Evolutionary conservation across 2,329 filamentous ascomycete genomes (phyloP).

Genomic region (Penicillium brevicompactum): DNA sequence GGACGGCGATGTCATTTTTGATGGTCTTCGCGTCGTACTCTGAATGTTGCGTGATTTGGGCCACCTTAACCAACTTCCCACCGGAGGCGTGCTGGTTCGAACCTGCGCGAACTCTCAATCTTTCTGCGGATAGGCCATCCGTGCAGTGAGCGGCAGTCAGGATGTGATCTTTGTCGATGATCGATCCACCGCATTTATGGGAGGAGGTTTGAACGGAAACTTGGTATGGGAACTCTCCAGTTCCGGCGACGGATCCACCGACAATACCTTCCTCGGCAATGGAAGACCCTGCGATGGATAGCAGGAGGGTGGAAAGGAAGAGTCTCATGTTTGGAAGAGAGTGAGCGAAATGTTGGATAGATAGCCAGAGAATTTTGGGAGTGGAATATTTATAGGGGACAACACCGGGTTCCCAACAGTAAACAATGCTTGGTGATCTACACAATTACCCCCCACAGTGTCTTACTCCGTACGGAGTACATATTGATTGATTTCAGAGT

Average conservation of each 20-base stretch:
- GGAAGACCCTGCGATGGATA: background rate
- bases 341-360: too few species aligned
- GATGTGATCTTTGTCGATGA: background rate
- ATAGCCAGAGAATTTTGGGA: too few species aligned
- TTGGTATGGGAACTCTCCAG: background rate
- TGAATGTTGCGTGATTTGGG: background rate
- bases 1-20: background rate
- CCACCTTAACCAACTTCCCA: background rate
- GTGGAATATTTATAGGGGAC: too few species aligned
- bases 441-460: too few species aligned
- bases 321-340: too few species aligned
- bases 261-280: background rate
- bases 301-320: background rate
- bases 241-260: background rate
- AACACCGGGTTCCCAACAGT: too few species aligned
- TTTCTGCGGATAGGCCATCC: background rate
- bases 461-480: too few species aligned
- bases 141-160: background rate
- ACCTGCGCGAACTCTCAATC: background rate
- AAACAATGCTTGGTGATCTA: too few species aligned
- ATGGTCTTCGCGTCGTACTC: background rate
- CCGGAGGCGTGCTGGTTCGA: background rate
- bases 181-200: background rate
- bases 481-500: too few species aligned
- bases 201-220: background rate